Conservation (phyloP, 768 basidiomycete genomes). For the Boletus reticuloceps region DNA sequence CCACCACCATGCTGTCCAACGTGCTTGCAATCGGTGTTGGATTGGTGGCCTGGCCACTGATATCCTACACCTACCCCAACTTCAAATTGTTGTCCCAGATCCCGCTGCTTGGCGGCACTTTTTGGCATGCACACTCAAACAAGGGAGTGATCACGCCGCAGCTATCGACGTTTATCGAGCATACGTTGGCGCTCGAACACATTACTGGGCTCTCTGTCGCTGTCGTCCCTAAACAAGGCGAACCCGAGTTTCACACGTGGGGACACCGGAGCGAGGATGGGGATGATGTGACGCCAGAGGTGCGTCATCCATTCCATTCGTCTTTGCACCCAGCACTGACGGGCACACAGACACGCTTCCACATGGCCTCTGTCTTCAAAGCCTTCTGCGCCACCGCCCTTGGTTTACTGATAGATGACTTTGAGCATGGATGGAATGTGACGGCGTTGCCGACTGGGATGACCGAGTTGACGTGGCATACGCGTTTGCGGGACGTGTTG, state of each 20-base stretch:
- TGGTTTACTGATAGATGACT: constrained; percentile 44
- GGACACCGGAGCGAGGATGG: constrained; percentile 36
- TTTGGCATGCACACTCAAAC: too few relatives aligned
- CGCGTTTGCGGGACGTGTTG: constrained; percentile 36
- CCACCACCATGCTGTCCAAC: constrained; percentile 3
- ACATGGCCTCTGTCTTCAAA: constrained; percentile 37
- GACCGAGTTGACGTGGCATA: constrained; percentile 35
- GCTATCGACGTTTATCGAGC: constrained; percentile 17
- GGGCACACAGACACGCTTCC: constrained; percentile 33
- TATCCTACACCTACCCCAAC: constrained; percentile 6
- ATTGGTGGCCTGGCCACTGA: constrained; percentile 9
- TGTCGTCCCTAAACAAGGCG: constrained; percentile 24
- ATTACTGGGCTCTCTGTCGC: constrained; percentile 32
- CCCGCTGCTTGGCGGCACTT: neutral
- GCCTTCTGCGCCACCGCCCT: constrained; percentile 39
- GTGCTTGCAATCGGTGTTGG: constrained; percentile 7
- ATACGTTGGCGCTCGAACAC: constrained; percentile 19
- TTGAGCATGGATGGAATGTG: constrained; percentile 32
- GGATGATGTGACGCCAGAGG: constrained; percentile 31
- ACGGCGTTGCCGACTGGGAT: constrained; percentile 34
- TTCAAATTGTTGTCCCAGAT: neutral
- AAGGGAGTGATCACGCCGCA: constrained; percentile 14
- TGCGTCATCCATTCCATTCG: constrained; percentile 2
- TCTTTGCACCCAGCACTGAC: neutral
- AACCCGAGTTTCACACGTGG: constrained; percentile 32